A percentile compares a stretch with the other conserved stretches of the same genome.
phyloP scores from a whole-genome alignment of 306 rosid genomes.

The Rosa lucieae region DNA sequence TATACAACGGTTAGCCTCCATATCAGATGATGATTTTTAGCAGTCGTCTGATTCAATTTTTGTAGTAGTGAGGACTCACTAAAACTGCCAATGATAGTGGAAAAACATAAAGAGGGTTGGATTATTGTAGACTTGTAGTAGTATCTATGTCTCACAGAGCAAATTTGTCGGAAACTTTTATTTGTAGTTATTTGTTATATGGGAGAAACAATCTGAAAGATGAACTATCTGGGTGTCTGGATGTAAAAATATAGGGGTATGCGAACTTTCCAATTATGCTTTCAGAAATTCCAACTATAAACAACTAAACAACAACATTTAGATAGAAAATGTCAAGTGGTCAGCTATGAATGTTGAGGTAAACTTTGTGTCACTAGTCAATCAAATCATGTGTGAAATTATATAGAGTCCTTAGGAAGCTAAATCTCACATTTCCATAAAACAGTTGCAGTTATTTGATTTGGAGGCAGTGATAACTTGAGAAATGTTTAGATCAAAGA shows the following conservation, averaged over 20 bases:
- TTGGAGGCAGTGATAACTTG: not conserved
- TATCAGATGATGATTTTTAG: no score
- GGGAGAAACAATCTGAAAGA: not conserved
- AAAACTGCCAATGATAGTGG: not conserved
- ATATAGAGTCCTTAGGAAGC: not conserved
- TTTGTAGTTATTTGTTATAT: not conserved
- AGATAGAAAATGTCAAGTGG: not conserved
- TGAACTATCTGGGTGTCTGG: not conserved
- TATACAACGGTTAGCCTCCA: no score
- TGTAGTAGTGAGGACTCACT: not conserved
- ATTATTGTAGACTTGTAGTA: not conserved
- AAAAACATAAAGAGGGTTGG: not conserved
- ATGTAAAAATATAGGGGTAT: not conserved
- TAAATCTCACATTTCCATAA: not conserved
- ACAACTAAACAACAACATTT: not conserved
- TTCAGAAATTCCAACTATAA: not conserved
- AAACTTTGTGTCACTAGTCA: no score
- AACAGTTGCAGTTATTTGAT: not conserved
- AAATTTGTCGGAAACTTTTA: not conserved
- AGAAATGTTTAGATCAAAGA: not conserved
- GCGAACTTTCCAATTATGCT: not conserved
- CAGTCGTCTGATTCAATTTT: no score
- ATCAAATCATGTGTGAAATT: not conserved
- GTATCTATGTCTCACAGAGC: not conserved
- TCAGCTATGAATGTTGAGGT: not conserved